phyloP scores from a whole-genome alignment of 164 flowering plant genomes.

The Magnolia kwangsiensis region DNA sequence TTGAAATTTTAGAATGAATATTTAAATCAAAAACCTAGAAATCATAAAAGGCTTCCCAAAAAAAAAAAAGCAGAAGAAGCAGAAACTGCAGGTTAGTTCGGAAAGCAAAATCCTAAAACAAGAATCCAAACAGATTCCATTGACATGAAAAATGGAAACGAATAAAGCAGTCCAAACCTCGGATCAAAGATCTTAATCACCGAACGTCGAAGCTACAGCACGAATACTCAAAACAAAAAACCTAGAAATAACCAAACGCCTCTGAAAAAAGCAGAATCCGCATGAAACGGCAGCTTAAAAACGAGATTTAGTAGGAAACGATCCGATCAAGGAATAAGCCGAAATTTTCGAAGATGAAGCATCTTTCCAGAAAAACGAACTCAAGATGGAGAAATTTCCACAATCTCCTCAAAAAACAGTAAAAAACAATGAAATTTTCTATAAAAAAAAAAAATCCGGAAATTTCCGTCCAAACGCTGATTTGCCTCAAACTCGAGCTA shows the following conservation, averaged over 20 bases:
- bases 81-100: too few species aligned
- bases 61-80: too few species aligned
- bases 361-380: not conserved
- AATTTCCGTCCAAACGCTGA: not conserved
- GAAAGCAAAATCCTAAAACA: too few species aligned
- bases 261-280: not conserved
- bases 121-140: too few species aligned
- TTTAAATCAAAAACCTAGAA: not conserved
- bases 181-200: not conserved
- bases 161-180: not conserved
- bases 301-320: not conserved
- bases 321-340: not conserved
- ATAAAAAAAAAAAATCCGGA: not conserved
- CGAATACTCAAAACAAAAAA: not conserved
- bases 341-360: not conserved
- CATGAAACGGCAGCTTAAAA: not conserved
- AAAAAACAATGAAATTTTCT: not conserved
- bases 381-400: not conserved
- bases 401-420: not conserved
- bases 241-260: not conserved
- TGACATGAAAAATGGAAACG: not conserved
- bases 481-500: not conserved
- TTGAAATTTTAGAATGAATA: not conserved
- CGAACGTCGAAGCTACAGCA: not conserved
- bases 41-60: not conserved